Percentiles rank a stretch among this genome's conserved stretches.
phyloP scores from a whole-genome alignment of 2,329 filamentous ascomycete genomes.

The Coniella vitis region DNA sequence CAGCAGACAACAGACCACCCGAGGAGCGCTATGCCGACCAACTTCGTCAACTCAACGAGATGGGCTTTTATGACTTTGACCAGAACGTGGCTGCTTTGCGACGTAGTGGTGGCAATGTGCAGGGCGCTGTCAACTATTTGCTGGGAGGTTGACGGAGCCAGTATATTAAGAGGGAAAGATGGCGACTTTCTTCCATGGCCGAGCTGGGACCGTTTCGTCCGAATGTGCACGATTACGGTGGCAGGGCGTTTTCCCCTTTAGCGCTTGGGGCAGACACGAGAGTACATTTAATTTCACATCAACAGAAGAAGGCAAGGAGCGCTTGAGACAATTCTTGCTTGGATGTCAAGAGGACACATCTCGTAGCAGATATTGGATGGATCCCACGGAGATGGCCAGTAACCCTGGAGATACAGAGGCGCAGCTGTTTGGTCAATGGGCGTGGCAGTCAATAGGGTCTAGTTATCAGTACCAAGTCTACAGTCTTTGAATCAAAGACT shows the following conservation, averaged over 20 bases:
- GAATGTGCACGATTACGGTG: background rate
- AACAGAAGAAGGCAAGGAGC: background rate
- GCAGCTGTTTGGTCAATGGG: too few species aligned
- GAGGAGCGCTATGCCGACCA: constrained; percentile 92
- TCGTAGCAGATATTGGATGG: too few species aligned
- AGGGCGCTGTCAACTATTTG: constrained; percentile 79
- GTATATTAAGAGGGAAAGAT: background rate
- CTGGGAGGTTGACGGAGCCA: constrained; percentile 30
- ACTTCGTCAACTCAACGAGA: constrained; percentile 89
- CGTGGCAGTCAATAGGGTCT: too few species aligned
- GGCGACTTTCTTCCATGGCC: too few species aligned
- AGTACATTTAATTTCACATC: background rate
- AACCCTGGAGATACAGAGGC: too few species aligned
- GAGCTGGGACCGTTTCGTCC: background rate
- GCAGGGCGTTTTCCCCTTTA: background rate
- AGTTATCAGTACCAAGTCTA: too few species aligned
- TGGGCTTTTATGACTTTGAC: constrained; percentile 98
- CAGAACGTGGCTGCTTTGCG: constrained; percentile 82
- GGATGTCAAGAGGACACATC: too few species aligned
- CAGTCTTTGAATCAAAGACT: too few species aligned
- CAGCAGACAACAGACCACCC: constrained; percentile 77
- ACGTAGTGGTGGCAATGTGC: constrained; percentile 85
- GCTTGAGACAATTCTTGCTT: background rate
- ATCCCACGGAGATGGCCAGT: too few species aligned
- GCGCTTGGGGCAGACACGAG: background rate